phyloP scores from a whole-genome alignment of 371 early-diverging fungal genomes.

The Gilbertella persicaria region DNA sequence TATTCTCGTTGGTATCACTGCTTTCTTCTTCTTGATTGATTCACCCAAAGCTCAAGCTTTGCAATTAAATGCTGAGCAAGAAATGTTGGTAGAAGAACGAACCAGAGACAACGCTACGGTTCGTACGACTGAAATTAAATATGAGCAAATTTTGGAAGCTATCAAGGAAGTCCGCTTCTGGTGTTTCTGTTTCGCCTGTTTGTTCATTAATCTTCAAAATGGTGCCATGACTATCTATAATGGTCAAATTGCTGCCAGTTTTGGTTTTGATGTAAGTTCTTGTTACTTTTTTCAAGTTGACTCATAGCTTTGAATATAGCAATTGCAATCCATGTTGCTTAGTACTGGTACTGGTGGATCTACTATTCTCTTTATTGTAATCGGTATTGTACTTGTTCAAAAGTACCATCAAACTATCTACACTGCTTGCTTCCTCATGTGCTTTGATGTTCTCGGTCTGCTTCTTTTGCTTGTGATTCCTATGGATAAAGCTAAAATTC shows the following conservation, averaged over 20 bases:
- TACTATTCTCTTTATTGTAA: constrained; percentile 12
- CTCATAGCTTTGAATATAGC: constrained; percentile 3
- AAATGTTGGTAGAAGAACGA: constrained; percentile 35
- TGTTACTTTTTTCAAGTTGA: neutral
- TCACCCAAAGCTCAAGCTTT: constrained; percentile 32
- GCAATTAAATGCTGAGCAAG: constrained; percentile 34
- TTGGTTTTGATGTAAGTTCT: constrained; percentile 33
- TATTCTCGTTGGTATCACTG: constrained; percentile 22
- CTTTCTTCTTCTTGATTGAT: constrained; percentile 41
- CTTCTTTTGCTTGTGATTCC: constrained; percentile 29
- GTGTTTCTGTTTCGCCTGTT: constrained; percentile 29
- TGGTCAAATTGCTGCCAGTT: constrained; percentile 28
- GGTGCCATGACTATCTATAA: constrained; percentile 40
- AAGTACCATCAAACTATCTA: constrained; percentile 20
- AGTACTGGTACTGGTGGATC: constrained; percentile 23
- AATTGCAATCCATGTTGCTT: constrained; percentile 21
- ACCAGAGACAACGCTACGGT: constrained; percentile 35
- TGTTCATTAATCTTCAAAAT: constrained; percentile 36
- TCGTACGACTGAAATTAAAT: constrained; percentile 28
- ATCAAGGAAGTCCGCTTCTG: constrained; percentile 32
- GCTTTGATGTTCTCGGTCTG: constrained; percentile 20
- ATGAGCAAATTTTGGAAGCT: constrained; percentile 33
- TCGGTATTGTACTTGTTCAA: constrained; percentile 11
- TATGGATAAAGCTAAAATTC: constrained; percentile 11
- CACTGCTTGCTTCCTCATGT: constrained; percentile 17